Evolutionary conservation across 164 flowering plant species (phyloP).

Genomic region (Pachysandra terminalis): DNA sequence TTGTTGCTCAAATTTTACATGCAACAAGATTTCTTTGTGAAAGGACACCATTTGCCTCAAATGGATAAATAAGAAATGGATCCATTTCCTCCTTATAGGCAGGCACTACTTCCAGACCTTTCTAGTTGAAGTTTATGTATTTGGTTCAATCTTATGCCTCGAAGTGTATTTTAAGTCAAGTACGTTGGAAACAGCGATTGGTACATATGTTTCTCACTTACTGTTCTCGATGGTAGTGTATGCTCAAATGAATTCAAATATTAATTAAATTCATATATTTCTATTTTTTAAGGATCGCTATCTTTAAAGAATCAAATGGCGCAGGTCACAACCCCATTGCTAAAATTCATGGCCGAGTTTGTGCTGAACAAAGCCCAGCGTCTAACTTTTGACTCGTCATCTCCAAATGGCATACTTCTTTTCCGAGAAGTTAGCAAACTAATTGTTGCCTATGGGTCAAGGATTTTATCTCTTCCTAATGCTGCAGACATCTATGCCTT

Average conservation of each 20-base stretch:
- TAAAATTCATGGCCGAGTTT: constrained; percentile 96
- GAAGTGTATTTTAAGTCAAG: not conserved
- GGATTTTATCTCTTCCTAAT: constrained; percentile 76
- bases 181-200: too few species aligned
- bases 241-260: too few species aligned
- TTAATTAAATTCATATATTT: not conserved
- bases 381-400: constrained; percentile 91
- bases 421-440: constrained; percentile 99
- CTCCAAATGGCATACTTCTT: constrained; percentile 97
- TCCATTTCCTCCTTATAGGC: too few species aligned
- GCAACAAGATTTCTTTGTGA: too few species aligned
- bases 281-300: not conserved
- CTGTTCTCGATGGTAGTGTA: too few species aligned
- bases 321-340: constrained; percentile 97
- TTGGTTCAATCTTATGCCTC: too few species aligned
- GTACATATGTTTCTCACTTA: too few species aligned
- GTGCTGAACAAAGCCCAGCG: constrained; percentile 95
- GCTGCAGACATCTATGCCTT: constrained; percentile 75
- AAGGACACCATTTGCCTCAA: too few species aligned
- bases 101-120: too few species aligned
- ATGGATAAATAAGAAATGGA: too few species aligned
- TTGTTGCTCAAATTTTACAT: too few species aligned
- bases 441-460: constrained; percentile 88
- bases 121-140: too few species aligned
- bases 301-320: constrained; percentile 7